phyloP scores from a whole-genome alignment of 345 rosid species.

The Corymbia maculata region DNA sequence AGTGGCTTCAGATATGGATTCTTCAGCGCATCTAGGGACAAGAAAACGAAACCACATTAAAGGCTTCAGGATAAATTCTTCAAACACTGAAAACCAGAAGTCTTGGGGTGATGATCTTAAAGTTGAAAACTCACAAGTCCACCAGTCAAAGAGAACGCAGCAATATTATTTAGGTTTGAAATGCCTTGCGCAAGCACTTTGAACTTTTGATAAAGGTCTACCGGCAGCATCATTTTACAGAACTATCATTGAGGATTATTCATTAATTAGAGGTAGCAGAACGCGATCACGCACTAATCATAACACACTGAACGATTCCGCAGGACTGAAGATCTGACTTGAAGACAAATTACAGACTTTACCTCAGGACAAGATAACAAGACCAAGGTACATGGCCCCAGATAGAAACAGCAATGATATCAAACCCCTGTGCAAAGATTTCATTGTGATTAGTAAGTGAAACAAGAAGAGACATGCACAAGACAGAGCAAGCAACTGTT shows the following conservation, averaged over 20 bases:
- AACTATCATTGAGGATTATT: neutral
- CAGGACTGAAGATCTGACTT: neutral
- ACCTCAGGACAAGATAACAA: slow-evolving; percentile 59
- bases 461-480: neutral
- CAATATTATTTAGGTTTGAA: neutral
- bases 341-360: neutral
- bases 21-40: neutral
- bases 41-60: neutral
- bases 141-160: neutral
- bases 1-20: neutral
- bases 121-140: neutral
- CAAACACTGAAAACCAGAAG: neutral
- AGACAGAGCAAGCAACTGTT: neutral
- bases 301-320: neutral
- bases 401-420: slow-evolving; percentile 44
- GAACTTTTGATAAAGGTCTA: neutral
- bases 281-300: neutral
- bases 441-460: neutral
- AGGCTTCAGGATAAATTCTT: neutral
- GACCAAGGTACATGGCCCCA: slow-evolving; percentile 52
- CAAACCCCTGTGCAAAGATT: slow-evolving; percentile 33
- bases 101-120: neutral
- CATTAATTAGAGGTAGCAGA: neutral
- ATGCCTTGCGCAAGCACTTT: neutral
- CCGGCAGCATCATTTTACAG: neutral